phyloP scores from a whole-genome alignment of 2,329 filamentous ascomycete species.

The Sclerotinia subarctica region DNA sequence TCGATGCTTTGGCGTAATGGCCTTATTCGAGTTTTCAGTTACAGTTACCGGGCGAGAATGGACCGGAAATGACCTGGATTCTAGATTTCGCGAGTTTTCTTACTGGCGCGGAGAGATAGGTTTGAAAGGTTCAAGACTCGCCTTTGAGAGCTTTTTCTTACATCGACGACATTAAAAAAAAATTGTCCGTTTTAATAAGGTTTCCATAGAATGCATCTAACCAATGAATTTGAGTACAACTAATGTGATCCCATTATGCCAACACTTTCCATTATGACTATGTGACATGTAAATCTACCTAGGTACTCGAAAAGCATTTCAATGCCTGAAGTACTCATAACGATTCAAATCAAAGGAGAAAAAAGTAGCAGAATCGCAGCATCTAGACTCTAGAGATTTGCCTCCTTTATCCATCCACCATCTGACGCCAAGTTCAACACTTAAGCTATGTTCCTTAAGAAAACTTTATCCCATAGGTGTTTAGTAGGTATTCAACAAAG shows the following conservation, averaged over 20 bases:
- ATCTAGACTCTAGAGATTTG: neutral
- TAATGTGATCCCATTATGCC: neutral
- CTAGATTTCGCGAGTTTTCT: conserved; percentile 17
- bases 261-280: neutral
- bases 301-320: neutral
- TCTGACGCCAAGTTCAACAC: too few relatives aligned
- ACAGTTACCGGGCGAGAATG: conserved; percentile 25
- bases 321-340: neutral
- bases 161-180: neutral
- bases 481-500: too few relatives aligned
- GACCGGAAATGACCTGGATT: conserved; percentile 18
- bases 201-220: conserved; percentile 13
- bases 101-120: conserved; percentile 17
- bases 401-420: too few relatives aligned
- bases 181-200: conserved; percentile 6
- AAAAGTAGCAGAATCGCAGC: too few relatives aligned
- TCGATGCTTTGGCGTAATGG: conserved; percentile 24
- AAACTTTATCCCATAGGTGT: neutral
- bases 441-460: too few relatives aligned
- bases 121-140: conserved; percentile 20
- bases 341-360: neutral
- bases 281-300: neutral
- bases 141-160: neutral
- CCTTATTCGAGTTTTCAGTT: conserved; percentile 25
- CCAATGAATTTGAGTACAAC: neutral